Evolutionary conservation across 2,329 filamentous ascomycete species (phyloP).

Genomic region (Penicillium sp.): DNA sequence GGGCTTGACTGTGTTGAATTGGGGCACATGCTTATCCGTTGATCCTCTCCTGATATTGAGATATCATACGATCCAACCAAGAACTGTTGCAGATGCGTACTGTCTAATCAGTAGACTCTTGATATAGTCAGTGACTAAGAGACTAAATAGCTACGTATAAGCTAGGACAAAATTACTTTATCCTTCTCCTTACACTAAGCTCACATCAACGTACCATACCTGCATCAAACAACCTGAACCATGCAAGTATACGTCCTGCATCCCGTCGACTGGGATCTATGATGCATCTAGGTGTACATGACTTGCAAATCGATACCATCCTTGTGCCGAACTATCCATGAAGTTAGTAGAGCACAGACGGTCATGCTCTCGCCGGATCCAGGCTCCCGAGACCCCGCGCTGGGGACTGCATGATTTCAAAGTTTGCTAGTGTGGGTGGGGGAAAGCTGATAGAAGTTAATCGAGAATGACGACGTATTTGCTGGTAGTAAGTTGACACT

Average conservation of each 20-base stretch:
- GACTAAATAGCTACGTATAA: no score
- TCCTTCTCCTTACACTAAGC: no score
- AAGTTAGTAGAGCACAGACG: neutral
- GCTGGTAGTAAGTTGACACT: neutral
- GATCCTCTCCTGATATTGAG: neutral
- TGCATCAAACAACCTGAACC: neutral
- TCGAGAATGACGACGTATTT: neutral
- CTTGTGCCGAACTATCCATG: neutral
- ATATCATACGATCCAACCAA: no score
- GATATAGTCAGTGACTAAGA: no score
- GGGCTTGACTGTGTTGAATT: neutral
- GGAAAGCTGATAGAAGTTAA: neutral
- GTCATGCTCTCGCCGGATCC: neutral
- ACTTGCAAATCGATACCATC: conserved; percentile 4
- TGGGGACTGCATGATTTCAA: neutral
- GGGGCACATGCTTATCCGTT: neutral
- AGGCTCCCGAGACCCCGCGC: neutral
- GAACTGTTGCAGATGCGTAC: no score
- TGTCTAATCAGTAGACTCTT: no score
- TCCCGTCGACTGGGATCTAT: neutral
- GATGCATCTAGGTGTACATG: neutral
- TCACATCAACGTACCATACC: no score
- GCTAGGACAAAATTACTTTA: no score
- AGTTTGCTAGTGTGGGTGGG: neutral
- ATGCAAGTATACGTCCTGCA: neutral